A percentile compares a stretch with the other conserved stretches of the same genome.
phyloP scores from a whole-genome alignment of 805 yeast genomes.

The Yamadazyma olivae region DNA sequence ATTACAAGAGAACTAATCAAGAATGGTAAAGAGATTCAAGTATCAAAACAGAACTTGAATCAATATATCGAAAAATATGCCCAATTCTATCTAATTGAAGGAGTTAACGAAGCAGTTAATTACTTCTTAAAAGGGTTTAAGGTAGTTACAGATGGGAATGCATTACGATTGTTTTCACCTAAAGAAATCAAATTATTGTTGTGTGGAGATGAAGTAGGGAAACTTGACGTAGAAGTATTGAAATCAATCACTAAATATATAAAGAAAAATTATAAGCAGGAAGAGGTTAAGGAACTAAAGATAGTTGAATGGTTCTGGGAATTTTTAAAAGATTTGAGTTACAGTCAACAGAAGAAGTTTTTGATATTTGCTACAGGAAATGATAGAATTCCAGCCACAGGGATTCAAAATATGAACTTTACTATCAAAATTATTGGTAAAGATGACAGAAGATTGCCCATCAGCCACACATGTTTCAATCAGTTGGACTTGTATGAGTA shows the following conservation, averaged over 20 bases:
- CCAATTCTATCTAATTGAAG: constrained; percentile 54
- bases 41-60: constrained; percentile 55
- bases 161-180: constrained; percentile 73
- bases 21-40: constrained; percentile 54
- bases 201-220: constrained; percentile 70
- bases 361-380: constrained; percentile 85
- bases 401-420: constrained; percentile 71
- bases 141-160: constrained; percentile 75
- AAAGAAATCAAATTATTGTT: constrained; percentile 77
- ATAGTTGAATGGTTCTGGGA: constrained; percentile 88
- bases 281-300: constrained; percentile 12
- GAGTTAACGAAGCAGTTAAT: constrained; percentile 50
- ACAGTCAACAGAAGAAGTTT: constrained; percentile 55
- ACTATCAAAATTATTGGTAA: constrained; percentile 47
- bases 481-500: constrained; percentile 79
- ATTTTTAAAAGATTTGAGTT: constrained; percentile 47
- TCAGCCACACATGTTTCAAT: constrained; percentile 94
- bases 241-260: constrained; percentile 70
- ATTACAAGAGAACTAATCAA: constrained; percentile 50
- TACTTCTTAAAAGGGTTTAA: constrained; percentile 71
- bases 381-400: constrained; percentile 91
- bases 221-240: constrained; percentile 63
- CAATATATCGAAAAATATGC: constrained; percentile 64
- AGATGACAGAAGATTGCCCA: constrained; percentile 58
- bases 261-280: constrained; percentile 27